Evolutionary conservation across 139 green algal species (phyloP).

Genomic region (Desmodesmus armatus): DNA sequence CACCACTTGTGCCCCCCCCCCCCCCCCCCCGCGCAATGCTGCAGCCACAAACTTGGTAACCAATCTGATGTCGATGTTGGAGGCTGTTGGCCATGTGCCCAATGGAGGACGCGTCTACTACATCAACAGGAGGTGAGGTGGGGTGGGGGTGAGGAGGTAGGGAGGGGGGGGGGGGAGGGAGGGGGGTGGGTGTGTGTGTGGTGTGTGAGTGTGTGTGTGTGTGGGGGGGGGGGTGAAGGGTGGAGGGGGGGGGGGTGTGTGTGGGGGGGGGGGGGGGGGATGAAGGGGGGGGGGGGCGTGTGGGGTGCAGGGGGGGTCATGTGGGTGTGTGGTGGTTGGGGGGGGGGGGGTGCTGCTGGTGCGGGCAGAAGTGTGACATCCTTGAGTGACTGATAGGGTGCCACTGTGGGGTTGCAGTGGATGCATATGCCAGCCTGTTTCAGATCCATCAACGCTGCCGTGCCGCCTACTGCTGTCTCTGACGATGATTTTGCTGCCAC

Average conservation of each 20-base stretch:
- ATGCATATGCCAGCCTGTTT: too few relatives aligned
- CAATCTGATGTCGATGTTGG: conserved; percentile 81
- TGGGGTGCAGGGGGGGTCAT: too few relatives aligned
- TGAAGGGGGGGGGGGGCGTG: too few relatives aligned
- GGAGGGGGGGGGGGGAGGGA: not conserved
- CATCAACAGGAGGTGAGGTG: conserved; percentile 81
- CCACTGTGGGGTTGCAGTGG: too few relatives aligned
- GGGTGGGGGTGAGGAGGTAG: not conserved
- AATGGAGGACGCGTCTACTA: conserved; percentile 95
- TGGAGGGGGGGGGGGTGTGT: not conserved
- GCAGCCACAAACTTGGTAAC: conserved; percentile 69
- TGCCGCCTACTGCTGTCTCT: not conserved
- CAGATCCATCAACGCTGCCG: not conserved
- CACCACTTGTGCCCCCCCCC: too few relatives aligned
- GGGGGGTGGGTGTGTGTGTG: not conserved
- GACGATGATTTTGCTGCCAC: not conserved
- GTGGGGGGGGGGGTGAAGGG: not conserved
- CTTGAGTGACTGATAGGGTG: too few relatives aligned
- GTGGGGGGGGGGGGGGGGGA: not conserved
- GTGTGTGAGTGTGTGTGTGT: not conserved
- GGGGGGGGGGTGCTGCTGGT: too few relatives aligned
- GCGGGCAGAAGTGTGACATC: too few relatives aligned
- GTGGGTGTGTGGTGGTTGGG: too few relatives aligned
- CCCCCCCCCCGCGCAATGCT: too few relatives aligned
- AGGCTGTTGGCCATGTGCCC: conserved; percentile 84